These are phyloP conservation scores for Populus alba DNA, from an alignment of 345 rosid species.

Conservation along the genomic window DNA sequence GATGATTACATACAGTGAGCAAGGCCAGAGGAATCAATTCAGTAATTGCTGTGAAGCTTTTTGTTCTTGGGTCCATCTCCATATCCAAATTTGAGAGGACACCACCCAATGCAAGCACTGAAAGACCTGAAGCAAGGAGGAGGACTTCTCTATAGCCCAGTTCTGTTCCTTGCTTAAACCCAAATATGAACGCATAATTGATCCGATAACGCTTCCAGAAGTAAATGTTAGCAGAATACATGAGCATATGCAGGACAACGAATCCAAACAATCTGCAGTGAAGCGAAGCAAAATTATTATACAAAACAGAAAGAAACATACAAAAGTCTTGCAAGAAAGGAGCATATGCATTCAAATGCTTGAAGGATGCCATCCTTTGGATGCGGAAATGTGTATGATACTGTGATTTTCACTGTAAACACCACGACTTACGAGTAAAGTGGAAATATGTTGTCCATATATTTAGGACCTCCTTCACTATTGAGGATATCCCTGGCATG, in stretches of 20 bases:
- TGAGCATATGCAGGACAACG: conserved; percentile 61
- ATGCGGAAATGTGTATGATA: no score
- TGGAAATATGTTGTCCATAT: conserved; percentile 79
- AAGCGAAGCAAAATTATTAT: not conserved
- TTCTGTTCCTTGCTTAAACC: conserved; percentile 72
- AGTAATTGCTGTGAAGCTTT: conserved; percentile 49
- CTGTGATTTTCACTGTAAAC: no score
- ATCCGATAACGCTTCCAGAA: conserved; percentile 66
- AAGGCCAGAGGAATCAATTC: conserved; percentile 67
- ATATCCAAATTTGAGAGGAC: conserved; percentile 68
- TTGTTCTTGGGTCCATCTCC: conserved; percentile 78
- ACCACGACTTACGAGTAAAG: conserved; percentile 49
- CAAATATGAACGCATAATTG: conserved; percentile 70
- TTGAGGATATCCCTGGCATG: conserved; percentile 48
- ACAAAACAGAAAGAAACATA: not conserved
- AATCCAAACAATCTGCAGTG: conserved; percentile 60
- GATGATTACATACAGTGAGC: conserved; percentile 53
- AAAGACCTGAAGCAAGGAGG: conserved; percentile 47
- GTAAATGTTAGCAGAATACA: conserved; percentile 60
- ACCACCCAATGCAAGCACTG: conserved; percentile 50
- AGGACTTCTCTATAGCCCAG: conserved; percentile 66
- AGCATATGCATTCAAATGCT: no score
- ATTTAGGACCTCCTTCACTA: conserved; percentile 43
- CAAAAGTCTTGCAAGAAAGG: not conserved
- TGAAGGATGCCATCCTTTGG: no score